These are phyloP conservation scores for Kodamaea ohmeri DNA, from an alignment of 1,139 yeast species.

Conservation along the genomic window DNA sequence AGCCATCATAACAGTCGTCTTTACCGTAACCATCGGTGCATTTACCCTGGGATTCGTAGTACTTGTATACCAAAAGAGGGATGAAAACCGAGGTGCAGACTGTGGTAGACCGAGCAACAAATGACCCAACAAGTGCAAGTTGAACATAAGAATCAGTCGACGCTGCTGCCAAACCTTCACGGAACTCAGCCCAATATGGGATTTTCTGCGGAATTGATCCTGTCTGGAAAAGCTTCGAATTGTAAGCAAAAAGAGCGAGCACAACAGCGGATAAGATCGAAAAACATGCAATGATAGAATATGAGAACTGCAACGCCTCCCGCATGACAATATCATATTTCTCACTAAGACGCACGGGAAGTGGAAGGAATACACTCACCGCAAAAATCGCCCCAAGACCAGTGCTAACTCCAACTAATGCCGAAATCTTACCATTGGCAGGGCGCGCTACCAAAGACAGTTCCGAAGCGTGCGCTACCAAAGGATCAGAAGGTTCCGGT, in stretches of 20 bases:
- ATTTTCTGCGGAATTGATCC: background rate
- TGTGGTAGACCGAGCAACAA: conserved; percentile 63
- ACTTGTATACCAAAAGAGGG: conserved; percentile 61
- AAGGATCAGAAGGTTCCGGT: background rate
- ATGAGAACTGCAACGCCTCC: conserved; percentile 46
- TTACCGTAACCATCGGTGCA: conserved; percentile 32
- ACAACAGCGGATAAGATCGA: conserved; percentile 39
- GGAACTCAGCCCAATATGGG: conserved; percentile 23
- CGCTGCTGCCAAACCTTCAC: conserved; percentile 43
- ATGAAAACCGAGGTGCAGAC: conserved; percentile 60
- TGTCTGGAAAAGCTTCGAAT: conserved; percentile 14
- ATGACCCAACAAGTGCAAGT: conserved; percentile 60
- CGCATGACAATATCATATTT: conserved; percentile 28
- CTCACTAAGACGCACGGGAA: conserved; percentile 41
- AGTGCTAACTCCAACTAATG: conserved; percentile 58
- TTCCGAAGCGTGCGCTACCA: background rate
- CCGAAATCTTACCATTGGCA: conserved; percentile 53
- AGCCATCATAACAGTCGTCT: conserved; percentile 56
- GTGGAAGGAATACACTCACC: conserved; percentile 47
- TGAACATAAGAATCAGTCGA: conserved; percentile 32
- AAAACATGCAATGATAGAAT: conserved; percentile 44
- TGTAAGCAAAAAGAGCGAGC: conserved; percentile 48
- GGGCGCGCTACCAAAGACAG: background rate
- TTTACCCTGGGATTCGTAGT: conserved; percentile 47
- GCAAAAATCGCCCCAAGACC: conserved; percentile 70